Conservation (phyloP, 768 basidiomycete genomes). For the Mycena vitilis region DNA sequence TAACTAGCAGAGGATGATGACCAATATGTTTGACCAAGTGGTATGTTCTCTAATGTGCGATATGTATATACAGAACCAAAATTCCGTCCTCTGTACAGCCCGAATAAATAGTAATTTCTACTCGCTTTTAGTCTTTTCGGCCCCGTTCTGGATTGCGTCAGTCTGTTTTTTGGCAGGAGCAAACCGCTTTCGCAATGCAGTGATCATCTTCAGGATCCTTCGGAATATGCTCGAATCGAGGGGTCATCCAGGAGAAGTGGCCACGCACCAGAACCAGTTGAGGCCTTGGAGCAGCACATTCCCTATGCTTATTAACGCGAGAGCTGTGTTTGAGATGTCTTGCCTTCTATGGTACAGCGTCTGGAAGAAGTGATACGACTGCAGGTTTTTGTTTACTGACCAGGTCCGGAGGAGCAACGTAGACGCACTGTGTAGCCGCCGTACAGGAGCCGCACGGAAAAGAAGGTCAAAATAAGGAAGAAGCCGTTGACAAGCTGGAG, state of each 20-base stretch:
- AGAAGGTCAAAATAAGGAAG: constrained; percentile 74
- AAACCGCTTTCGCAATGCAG: constrained; percentile 73
- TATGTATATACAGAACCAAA: neutral
- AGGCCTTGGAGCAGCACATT: constrained; percentile 77
- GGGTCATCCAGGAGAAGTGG: constrained; percentile 6
- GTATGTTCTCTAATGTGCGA: neutral
- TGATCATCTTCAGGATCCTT: constrained; percentile 84
- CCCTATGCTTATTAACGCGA: constrained; percentile 63
- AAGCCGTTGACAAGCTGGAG: constrained; percentile 81
- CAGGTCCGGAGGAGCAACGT: neutral
- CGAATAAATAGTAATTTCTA: neutral
- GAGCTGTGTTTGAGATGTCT: constrained; percentile 63
- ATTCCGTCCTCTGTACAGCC: neutral
- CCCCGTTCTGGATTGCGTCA: constrained; percentile 16
- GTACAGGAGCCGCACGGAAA: constrained; percentile 75
- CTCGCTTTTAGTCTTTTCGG: constrained; percentile 12
- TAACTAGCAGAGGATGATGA: no score
- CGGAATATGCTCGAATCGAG: neutral
- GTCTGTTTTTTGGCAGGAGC: constrained; percentile 32
- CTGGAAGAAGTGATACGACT: constrained; percentile 77
- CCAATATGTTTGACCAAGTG: neutral
- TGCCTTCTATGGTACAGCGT: constrained; percentile 67
- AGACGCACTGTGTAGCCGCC: constrained; percentile 62
- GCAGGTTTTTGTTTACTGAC: constrained; percentile 6
- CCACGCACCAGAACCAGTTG: constrained; percentile 82